Percentiles rank a stretch among this genome's conserved stretches.
phyloP scores from a whole-genome alignment of 352 stramenopile species.

The Phytophthora brassicae region DNA sequence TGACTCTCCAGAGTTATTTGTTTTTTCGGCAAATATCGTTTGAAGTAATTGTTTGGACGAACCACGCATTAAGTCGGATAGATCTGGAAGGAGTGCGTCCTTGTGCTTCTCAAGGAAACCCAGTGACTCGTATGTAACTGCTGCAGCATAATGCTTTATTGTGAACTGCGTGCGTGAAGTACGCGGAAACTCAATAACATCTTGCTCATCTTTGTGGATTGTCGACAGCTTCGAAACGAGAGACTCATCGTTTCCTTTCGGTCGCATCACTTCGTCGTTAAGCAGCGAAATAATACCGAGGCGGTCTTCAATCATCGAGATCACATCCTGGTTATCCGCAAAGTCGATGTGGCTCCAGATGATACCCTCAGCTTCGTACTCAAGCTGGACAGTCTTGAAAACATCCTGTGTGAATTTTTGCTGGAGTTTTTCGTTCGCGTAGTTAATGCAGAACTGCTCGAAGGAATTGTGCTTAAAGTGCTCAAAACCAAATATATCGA shows the following conservation, averaged over 20 bases:
- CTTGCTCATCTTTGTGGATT: slow-evolving; percentile 75
- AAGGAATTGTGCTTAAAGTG: slow-evolving; percentile 89
- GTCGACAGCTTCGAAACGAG: slow-evolving; percentile 78
- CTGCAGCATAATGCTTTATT: slow-evolving; percentile 93
- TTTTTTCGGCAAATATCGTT: slow-evolving; percentile 53
- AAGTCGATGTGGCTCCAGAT: slow-evolving; percentile 84
- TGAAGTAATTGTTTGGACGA: slow-evolving; percentile 67
- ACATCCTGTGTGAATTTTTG: no score
- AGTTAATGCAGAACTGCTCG: no score
- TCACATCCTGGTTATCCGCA: slow-evolving; percentile 90
- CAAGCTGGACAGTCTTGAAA: no score
- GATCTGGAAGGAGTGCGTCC: slow-evolving; percentile 92
- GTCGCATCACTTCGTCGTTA: slow-evolving; percentile 88
- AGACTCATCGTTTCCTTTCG: slow-evolving; percentile 84
- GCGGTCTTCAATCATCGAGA: slow-evolving; percentile 89
- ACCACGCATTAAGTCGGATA: slow-evolving; percentile 83
- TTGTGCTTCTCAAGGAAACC: slow-evolving; percentile 97
- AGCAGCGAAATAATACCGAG: slow-evolving; percentile 91
- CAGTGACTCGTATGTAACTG: slow-evolving; percentile 90
- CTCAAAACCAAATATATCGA: slow-evolving; percentile 98
- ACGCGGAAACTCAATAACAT: slow-evolving; percentile 80
- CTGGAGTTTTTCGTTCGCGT: no score
- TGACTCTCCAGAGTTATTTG: slow-evolving; percentile 11
- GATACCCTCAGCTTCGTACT: slow-evolving; percentile 94
- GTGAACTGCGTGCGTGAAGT: slow-evolving; percentile 87